Percentiles rank a stretch among this genome's conserved stretches.
phyloP scores from a whole-genome alignment of 441 rosid genomes.

The Pelargonium myrrhifolium region DNA sequence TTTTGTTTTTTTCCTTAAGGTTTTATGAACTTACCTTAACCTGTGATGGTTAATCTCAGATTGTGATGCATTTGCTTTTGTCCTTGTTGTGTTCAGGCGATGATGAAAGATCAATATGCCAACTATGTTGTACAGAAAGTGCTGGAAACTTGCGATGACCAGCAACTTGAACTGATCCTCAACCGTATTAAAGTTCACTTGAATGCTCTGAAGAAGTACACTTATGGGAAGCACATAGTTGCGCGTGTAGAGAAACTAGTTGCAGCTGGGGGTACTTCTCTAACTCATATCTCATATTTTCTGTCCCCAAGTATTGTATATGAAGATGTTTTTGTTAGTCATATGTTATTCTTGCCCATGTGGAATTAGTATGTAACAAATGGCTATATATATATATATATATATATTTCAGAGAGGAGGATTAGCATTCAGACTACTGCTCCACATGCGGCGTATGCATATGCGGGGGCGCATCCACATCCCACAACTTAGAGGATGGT shows the following conservation, averaged over 20 bases:
- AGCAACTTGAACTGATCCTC: conserved; percentile 83
- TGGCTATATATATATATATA: no score
- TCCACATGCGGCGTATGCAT: conserved; percentile 31
- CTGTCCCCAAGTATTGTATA: conserved; percentile 24
- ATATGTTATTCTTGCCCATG: neutral
- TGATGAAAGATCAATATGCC: conserved; percentile 99
- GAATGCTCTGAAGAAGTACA: conserved; percentile 90
- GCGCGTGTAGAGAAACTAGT: conserved; percentile 97
- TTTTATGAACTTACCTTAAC: neutral
- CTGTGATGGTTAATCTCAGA: neutral
- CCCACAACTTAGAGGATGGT: conserved; percentile 36
- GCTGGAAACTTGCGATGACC: conserved; percentile 90
- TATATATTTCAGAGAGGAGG: conserved; percentile 51
- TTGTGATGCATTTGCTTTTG: conserved; percentile 4
- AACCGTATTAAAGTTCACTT: conserved; percentile 88
- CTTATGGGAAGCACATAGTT: conserved; percentile 94
- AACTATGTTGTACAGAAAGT: conserved; percentile 95
- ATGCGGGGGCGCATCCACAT: conserved; percentile 78
- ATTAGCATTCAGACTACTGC: conserved; percentile 47
- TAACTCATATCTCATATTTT: neutral
- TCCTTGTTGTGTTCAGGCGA: conserved; percentile 48
- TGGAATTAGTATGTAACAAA: conserved; percentile 7
- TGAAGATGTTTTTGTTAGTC: neutral
- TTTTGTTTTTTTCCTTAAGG: conserved; percentile 1
- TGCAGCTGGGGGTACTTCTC: conserved; percentile 81